Evolutionary conservation across 192 early-diverging fungal species (phyloP).

Genomic region (Coemansia sp.): DNA sequence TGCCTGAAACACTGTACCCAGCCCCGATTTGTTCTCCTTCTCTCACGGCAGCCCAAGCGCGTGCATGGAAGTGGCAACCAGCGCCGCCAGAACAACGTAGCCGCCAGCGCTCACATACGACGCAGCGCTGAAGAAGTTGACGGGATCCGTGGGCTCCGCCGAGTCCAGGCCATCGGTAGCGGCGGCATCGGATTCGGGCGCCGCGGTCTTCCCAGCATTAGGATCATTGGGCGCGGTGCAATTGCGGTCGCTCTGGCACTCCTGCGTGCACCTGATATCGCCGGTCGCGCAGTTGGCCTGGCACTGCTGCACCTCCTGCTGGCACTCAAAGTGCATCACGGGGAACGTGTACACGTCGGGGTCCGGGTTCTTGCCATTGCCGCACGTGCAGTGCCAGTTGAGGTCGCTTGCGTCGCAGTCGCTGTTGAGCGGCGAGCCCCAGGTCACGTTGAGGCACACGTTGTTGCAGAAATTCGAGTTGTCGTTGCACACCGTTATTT

Average conservation of each 20-base stretch:
- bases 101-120: constrained; percentile 36
- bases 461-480: constrained; percentile 58
- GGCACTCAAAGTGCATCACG: constrained; percentile 55
- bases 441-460: constrained; percentile 57
- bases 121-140: constrained; percentile 52
- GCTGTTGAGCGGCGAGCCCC: constrained; percentile 49
- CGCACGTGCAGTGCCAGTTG: constrained; percentile 53
- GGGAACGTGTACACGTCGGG: constrained; percentile 56
- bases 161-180: constrained; percentile 45
- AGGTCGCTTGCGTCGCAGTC: constrained; percentile 48
- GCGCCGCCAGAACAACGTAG: constrained; percentile 34
- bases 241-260: constrained; percentile 54
- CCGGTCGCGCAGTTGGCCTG: constrained; percentile 56
- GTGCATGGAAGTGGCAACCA: constrained; percentile 46
- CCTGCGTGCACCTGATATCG: constrained; percentile 55
- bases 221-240: constrained; percentile 57
- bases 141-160: constrained; percentile 25
- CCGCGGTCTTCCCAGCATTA: constrained; percentile 41
- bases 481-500: constrained; percentile 55
- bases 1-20: not conserved
- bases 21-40: not conserved
- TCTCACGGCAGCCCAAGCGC: constrained; percentile 29
- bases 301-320: constrained; percentile 52
- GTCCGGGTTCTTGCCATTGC: constrained; percentile 56
- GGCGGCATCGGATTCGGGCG: constrained; percentile 29